Base-by-base conservation (phyloP, 805 yeast species). In the Lipomyces sp. region DNA sequence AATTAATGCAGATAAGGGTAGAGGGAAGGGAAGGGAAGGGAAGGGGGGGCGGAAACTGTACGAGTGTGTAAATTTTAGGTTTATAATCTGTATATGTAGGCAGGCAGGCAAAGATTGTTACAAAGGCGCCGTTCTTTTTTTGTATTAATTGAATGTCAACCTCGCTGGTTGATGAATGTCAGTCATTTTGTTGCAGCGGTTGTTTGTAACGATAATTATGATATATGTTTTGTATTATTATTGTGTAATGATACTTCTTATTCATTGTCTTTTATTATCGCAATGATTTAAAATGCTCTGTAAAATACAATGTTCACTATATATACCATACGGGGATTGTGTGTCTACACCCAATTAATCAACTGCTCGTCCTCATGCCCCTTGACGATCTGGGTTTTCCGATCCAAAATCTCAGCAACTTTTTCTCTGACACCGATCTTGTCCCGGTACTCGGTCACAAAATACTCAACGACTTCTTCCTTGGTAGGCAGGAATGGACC, bases 401-500 rank as follows among this genome's bases (percentile, higher is more conserved):
- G 80, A 60, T 82, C 84, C 73, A 91, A 82, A 24, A 88, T 81
- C 65, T 82, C 81, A 64, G 83, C 80, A 65, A 91, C 82, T 77
- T 90, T 90, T 72, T 78, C 81, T 53, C 78, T 81, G 35, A 88
- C 84, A 54, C 96, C 96, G 60, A 79, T 77, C 71, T 82, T 82
- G 77, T 86, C 87, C 66, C 81, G 79, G 71, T 84, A 84, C 65
- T 79, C 77, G 51, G 74, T 74, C 57, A 80, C 77, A 76, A 94
- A 93, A 76, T 87, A 86, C 66, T 84, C 83, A 69, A 87, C 67
- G 5, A 90, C 89, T 71, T 90, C 96, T 57, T 79, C 77, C 66
- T 85, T 87, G 1, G 94, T 87, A 18, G 88, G 89, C 75, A 89
- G 86, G 76, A 83, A 87, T 53, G 87, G 83, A 73, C 90, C 83